Percentiles rank a stretch among this genome's conserved stretches.
These are phyloP conservation scores for Cytospora paraplurivora DNA, from an alignment of 2,329 filamentous ascomycete species.

Conservation along the genomic window DNA sequence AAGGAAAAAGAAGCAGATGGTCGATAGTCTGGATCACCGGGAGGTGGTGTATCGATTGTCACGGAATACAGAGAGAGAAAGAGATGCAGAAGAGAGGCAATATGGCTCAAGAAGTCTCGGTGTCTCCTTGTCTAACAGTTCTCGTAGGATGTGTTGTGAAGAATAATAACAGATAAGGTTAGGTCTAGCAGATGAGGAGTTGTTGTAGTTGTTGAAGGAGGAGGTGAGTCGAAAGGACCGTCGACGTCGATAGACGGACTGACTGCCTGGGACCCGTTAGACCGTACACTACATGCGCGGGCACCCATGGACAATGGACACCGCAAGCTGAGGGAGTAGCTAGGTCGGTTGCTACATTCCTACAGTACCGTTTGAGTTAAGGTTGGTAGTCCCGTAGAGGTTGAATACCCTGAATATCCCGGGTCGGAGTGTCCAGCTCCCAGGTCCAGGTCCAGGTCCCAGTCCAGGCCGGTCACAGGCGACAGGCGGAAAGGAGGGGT, in stretches of 20 bases:
- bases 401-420: no score
- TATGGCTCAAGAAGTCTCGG: background rate
- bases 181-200: background rate
- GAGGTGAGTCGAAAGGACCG: background rate
- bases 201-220: background rate
- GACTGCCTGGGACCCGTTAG: no score
- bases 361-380: background rate
- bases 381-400: background rate
- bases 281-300: no score
- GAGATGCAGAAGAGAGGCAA: conserved; percentile 1
- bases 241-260: background rate
- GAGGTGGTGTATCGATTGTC: no score
- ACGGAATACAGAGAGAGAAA: background rate
- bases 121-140: conserved; percentile 1
- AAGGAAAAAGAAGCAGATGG: background rate
- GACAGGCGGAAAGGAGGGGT: background rate
- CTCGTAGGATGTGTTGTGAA: background rate
- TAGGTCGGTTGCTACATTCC: background rate
- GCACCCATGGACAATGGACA: no score
- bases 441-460: no score
- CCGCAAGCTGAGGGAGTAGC: no score
- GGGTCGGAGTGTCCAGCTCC: no score
- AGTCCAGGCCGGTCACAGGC: background rate
- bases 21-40: background rate
- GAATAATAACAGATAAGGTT: background rate